Evolutionary conservation across 2,329 filamentous ascomycete genomes (phyloP).

Genomic region (Aspergillus unguis): DNA sequence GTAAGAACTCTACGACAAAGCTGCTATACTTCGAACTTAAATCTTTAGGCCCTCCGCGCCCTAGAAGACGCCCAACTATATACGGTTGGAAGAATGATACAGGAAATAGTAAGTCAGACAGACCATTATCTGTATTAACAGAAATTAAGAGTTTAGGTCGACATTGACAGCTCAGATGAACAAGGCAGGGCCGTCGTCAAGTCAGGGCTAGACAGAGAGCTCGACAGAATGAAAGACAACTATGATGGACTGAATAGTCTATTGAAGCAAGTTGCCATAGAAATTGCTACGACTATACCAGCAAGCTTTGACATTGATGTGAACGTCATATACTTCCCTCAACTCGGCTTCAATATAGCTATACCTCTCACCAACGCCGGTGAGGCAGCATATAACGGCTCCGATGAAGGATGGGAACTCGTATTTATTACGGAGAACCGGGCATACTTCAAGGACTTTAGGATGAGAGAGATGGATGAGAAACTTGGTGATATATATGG

Average conservation of each 20-base stretch:
- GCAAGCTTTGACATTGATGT: conserved; percentile 52
- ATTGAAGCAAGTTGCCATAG: conserved; percentile 63
- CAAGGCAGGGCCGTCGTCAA: conserved; percentile 71
- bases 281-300: conserved; percentile 63
- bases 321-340: conserved; percentile 86
- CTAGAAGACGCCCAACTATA: conserved; percentile 61
- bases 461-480: conserved; percentile 76
- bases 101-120: conserved; percentile 53
- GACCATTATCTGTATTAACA: neutral
- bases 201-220: conserved; percentile 65
- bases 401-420: conserved; percentile 68
- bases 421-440: conserved; percentile 69
- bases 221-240: conserved; percentile 73
- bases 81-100: conserved; percentile 67
- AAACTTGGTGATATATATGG: conserved; percentile 82
- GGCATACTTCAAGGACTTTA: conserved; percentile 80
- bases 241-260: conserved; percentile 76
- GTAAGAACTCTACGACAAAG: conserved; percentile 31
- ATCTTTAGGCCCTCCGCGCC: conserved; percentile 52
- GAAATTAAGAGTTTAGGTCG: conserved; percentile 50
- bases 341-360: conserved; percentile 83
- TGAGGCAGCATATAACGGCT: conserved; percentile 61
- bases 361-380: conserved; percentile 63
- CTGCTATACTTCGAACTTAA: neutral
- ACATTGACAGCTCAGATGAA: conserved; percentile 73